Percentiles rank a stretch among this genome's conserved stretches.
Evolutionary conservation across 805 yeast genomes (phyloP).

Genomic region (Ogataea wickerhamii): DNA sequence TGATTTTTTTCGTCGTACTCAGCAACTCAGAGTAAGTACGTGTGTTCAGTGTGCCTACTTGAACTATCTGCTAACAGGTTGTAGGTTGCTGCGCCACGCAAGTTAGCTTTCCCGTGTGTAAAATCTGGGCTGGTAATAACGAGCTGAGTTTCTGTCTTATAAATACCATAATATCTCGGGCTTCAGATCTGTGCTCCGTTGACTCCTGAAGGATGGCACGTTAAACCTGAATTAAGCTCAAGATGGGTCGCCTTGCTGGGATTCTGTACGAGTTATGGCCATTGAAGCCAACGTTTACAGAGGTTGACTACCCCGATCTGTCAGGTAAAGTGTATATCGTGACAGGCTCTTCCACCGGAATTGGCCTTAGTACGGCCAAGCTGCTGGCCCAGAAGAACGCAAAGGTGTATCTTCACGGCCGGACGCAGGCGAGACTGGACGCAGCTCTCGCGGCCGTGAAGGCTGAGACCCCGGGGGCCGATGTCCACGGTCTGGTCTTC

Average conservation of each 20-base stretch:
- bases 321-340: slow-evolving; percentile 39
- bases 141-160: too few relatives aligned
- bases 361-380: slow-evolving; percentile 38
- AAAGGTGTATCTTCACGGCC: slow-evolving; percentile 21
- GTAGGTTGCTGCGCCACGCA: too few relatives aligned
- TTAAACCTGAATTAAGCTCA: too few relatives aligned
- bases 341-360: slow-evolving; percentile 39
- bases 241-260: background rate
- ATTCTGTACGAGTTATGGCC: slow-evolving; percentile 5
- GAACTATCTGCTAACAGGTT: too few relatives aligned
- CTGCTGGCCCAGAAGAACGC: slow-evolving; percentile 39
- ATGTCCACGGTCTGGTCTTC: slow-evolving; percentile 29
- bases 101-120: too few relatives aligned
- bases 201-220: too few relatives aligned
- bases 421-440: slow-evolving; percentile 21
- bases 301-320: slow-evolving; percentile 34
- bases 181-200: too few relatives aligned
- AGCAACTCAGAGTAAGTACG: too few relatives aligned
- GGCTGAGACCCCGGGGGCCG: slow-evolving; percentile 30
- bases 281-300: slow-evolving; percentile 24
- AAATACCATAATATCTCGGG: too few relatives aligned
- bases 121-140: too few relatives aligned
- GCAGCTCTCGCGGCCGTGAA: slow-evolving; percentile 34
- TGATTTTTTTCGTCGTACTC: too few relatives aligned
- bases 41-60: too few relatives aligned